These are phyloP conservation scores for Gossypium anomalum DNA, from an alignment of 345 rosid genomes.

Conservation along the genomic window DNA sequence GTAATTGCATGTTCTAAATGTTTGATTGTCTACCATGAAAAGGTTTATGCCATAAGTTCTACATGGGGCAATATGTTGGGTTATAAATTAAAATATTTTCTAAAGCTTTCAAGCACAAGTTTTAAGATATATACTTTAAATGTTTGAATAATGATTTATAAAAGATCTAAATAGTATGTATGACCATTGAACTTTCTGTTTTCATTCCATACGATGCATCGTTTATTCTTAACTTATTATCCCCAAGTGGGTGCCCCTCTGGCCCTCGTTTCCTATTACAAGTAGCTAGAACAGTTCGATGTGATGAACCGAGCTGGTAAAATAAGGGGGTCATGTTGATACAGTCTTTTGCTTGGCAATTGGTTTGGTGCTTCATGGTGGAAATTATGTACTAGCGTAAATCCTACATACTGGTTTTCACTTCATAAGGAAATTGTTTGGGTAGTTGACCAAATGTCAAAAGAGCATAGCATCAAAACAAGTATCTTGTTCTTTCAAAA, in stretches of 20 bases:
- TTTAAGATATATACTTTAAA: too few species aligned
- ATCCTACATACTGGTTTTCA: not conserved
- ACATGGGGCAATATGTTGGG: slow-evolving; percentile 8
- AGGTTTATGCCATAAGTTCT: not conserved
- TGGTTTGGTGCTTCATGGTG: not conserved
- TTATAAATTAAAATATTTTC: not conserved
- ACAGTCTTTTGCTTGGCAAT: not conserved
- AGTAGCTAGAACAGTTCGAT: not conserved
- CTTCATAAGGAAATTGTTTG: not conserved
- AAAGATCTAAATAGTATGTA: too few species aligned
- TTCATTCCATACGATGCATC: not conserved
- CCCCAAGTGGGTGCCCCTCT: not conserved
- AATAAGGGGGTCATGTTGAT: not conserved
- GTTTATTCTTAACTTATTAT: not conserved
- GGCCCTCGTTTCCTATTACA: not conserved
- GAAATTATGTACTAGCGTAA: not conserved
- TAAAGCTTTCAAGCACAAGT: not conserved
- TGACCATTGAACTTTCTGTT: not conserved
- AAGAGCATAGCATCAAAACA: not conserved
- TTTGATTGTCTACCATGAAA: not conserved
- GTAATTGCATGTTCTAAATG: not conserved
- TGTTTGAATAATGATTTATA: too few species aligned
- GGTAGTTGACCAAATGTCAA: not conserved
- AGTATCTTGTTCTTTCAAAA: not conserved
- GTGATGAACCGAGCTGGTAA: not conserved